Conservation (phyloP, 2,329 filamentous ascomycete genomes). For the Lachnum nothofagi region DNA sequence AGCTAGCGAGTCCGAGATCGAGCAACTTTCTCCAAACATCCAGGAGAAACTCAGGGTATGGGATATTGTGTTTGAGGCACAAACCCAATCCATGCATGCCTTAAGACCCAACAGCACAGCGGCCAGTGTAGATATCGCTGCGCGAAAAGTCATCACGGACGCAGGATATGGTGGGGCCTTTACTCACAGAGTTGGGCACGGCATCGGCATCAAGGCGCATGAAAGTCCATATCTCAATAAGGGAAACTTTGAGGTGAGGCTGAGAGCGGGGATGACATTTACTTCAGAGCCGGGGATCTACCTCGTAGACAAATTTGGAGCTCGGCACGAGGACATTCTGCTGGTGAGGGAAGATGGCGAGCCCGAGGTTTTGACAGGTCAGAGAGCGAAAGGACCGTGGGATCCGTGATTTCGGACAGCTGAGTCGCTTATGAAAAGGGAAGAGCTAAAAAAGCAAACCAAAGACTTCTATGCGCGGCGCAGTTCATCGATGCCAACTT, state of each 20-base stretch:
- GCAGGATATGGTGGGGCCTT: constrained; percentile 56
- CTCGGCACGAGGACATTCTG: constrained; percentile 58
- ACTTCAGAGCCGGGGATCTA: constrained; percentile 62
- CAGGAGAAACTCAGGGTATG: constrained; percentile 53
- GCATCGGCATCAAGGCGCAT: constrained; percentile 63
- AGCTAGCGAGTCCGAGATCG: constrained; percentile 1
- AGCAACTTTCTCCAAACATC: constrained; percentile 18
- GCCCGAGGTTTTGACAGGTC: constrained; percentile 51
- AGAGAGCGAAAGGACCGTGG: constrained; percentile 47
- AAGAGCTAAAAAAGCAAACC: too few species aligned
- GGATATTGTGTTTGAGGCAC: constrained; percentile 57
- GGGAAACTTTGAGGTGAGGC: constrained; percentile 45
- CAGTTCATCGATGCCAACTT: too few species aligned
- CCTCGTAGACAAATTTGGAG: constrained; percentile 53
- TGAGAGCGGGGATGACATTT: constrained; percentile 56
- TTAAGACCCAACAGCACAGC: constrained; percentile 50
- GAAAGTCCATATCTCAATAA: constrained; percentile 62
- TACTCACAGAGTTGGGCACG: constrained; percentile 58
- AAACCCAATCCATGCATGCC: constrained; percentile 48
- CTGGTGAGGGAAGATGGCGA: constrained; percentile 49
- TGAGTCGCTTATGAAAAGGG: too few species aligned
- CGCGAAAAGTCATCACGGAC: constrained; percentile 50
- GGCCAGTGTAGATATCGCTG: constrained; percentile 57
- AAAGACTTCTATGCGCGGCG: too few species aligned
- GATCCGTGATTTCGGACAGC: constrained; percentile 37